Percentiles rank a stretch among this genome's conserved stretches.
Evolutionary conservation across 1,284 basidiomycete species (phyloP).

Genomic region (Leccinum cinnamomeum): DNA sequence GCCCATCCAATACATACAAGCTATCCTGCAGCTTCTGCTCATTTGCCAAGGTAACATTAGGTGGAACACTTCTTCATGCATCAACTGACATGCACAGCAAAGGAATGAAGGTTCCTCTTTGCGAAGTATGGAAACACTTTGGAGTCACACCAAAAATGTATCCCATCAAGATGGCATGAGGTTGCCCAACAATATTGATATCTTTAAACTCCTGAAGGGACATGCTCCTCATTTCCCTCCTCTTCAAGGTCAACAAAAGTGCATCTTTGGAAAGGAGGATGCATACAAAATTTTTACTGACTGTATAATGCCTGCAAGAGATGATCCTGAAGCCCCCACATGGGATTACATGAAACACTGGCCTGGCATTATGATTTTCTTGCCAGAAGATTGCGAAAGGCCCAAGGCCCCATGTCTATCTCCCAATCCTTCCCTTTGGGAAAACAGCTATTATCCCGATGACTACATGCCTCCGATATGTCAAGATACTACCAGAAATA

Average conservation of each 20-base stretch:
- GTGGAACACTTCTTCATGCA: background rate
- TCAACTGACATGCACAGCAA: background rate
- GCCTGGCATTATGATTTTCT: too few species aligned
- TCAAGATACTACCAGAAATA: background rate
- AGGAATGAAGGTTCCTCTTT: background rate
- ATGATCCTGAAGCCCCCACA: too few species aligned
- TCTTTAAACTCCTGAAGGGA: background rate
- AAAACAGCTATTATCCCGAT: background rate
- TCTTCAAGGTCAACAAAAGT: too few species aligned
- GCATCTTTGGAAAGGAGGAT: too few species aligned
- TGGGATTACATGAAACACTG: too few species aligned
- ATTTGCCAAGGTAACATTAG: background rate
- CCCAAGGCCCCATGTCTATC: background rate
- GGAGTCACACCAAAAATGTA: background rate
- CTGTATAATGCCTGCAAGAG: too few species aligned
- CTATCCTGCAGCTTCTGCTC: too few species aligned
- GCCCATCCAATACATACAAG: too few species aligned
- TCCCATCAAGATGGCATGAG: background rate
- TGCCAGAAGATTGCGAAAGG: too few species aligned
- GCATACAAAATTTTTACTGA: background rate
- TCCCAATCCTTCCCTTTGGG: too few species aligned
- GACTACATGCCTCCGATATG: background rate
- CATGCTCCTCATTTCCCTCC: background rate
- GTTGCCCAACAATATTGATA: background rate
- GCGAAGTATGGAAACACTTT: background rate